Evolutionary conservation across 345 rosid species (phyloP), one percentile per base, ranked within the genome.

Genomic region (Anacardium occidentale): DNA sequence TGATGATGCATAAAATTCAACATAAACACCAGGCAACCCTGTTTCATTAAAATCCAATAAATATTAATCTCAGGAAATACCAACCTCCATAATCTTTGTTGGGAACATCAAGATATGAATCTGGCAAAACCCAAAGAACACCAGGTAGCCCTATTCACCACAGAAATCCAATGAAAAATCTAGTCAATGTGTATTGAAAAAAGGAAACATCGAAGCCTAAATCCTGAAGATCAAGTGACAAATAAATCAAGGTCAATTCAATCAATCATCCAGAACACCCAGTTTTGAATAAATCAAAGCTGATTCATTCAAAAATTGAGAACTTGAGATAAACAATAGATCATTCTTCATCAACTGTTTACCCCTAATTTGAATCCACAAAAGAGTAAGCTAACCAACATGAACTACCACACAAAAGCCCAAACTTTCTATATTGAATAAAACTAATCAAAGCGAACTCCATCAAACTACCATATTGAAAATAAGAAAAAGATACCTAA

Each of bases 1-100:
- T 15, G 50, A 62, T 1, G 13, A 65, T 15, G 9, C 1, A 14
- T 10, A 21, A 59, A 57, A 29, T 58, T 62, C 64, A 55, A 51
- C 8, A 37, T 1, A 7, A 37, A 37, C 42, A 37, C 42, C 8
- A 7, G 42, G 42, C 7, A 37, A 9, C 42, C 42, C 8, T 37
- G 8, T 37, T 37, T 9, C 42, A 37, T 6, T 37, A 37, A 37
- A 37, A 37, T 37, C 51, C 50, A 61, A 13, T 67, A 3, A 0
- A 34, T 50, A 47, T 53, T 51, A 22, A 44, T 25, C 40, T 75
- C 26, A 50, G 52, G 17, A 17, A 57, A 54, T 22, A 78, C 90
- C 22, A 56, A 92, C 99, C 99, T 84, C 98, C 99, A 76, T 95
- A 95, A 73, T 95, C 99, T 77, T 91, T 95, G 83, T 90, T 92